Conservation (phyloP, 78 protist species). For the Abeoforma whisleri region DNA sequence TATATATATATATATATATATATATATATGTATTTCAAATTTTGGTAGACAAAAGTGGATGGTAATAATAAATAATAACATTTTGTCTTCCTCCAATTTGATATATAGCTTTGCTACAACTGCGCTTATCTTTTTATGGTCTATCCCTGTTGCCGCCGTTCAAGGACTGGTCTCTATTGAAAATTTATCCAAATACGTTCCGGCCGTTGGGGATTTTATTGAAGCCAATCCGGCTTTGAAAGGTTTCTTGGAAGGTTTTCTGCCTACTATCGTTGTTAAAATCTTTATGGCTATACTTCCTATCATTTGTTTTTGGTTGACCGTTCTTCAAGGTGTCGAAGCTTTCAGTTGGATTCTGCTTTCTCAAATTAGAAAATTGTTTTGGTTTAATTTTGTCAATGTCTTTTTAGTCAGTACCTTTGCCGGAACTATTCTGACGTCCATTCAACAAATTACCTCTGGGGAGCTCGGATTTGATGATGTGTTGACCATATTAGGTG, state of each 20-base stretch:
- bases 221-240: constrained; percentile 20
- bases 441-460: background rate
- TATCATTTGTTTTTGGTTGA: constrained; percentile 1
- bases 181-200: constrained; percentile 3
- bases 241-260: constrained; percentile 37
- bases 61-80: too few relatives aligned
- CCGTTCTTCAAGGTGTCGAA: constrained; percentile 18
- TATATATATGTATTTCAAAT: too few relatives aligned
- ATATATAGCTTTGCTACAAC: too few relatives aligned
- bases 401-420: constrained; percentile 31
- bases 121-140: constrained; percentile 16
- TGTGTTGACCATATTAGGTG: constrained; percentile 17
- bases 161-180: constrained; percentile 38
- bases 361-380: background rate
- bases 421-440: constrained; percentile 25
- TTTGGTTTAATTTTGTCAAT: constrained; percentile 35
- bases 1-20: too few relatives aligned
- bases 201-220: constrained; percentile 1
- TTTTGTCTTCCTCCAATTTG: too few relatives aligned
- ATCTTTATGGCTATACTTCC: constrained; percentile 40
- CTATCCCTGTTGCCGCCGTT: constrained; percentile 2
- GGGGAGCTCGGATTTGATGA: constrained; percentile 4
- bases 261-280: constrained; percentile 29
- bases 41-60: too few relatives aligned
- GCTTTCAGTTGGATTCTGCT: background rate